Evolutionary conservation across 805 yeast genomes (phyloP), one percentile per base, ranked within the genome.

Genomic region (Kodamaea nitidulidarum): DNA sequence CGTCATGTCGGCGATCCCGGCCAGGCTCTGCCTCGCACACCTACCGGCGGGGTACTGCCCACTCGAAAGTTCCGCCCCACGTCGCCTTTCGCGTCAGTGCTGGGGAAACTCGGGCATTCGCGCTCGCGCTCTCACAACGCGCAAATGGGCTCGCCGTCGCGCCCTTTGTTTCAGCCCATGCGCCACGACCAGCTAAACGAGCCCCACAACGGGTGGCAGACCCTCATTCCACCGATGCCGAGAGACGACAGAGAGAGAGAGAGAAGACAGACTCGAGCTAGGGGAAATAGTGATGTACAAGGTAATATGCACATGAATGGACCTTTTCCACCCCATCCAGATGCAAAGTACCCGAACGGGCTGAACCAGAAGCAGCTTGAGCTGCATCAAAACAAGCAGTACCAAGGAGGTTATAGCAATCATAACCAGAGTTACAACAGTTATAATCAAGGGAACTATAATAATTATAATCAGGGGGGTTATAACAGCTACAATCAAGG

Each of bases 191-290:
- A 38, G 30, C 21, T 31, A 27, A 15, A 40, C 18, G 27, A 33
- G 15, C 15, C 37, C 16, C 25, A 28, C 20, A 35, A 30, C 34
- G 32, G 40, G 28, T 61, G 66, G 66, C 56, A 61, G 10, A 36
- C 61, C 9, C 48, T 62, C 28, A 63, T 63, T 15, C 67, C 69
- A n/a, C 69, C 67, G 10, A 43, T 60, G 50, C 62, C 61, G 10
- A 58, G 22, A 8, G 22, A 20, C 8, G 22, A 20, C 22, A 10
- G 40, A 44, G 20, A 40, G 48, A 7, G 24, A 21, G 8, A 21
- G 24, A 21, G 8, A 9, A 7, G 24, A 7, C 24, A 7, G 24
- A 21, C 8, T 9, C 17, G 7, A 12, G 32, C n/a, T n/a, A n/a
- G n/a, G n/a, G n/a, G n/a, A n/a, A n/a, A n/a, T n/a, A n/a, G n/a